Base-by-base conservation (phyloP, 169 alveolate species). In the Plasmodium vivax region DNA sequence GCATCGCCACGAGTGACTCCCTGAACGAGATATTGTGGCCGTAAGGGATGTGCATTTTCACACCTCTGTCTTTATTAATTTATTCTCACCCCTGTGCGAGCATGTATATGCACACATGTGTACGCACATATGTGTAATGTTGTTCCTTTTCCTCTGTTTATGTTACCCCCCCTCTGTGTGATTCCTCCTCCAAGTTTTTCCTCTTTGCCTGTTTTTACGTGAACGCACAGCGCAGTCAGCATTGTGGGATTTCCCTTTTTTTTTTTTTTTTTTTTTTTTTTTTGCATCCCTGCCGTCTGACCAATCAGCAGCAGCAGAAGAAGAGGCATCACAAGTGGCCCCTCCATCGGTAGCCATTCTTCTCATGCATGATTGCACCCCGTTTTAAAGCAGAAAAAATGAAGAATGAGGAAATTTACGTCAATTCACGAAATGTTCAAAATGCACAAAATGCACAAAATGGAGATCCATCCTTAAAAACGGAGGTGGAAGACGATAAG, bases 51-150 rank as follows among this genome's bases (percentile, higher is more conserved):
- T 32, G 54, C 77, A 68, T 68, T 71, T 45, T 84, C 84, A 71
- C 58, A 71, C 77, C 54, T 84, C 51, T 19, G 30, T 72, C 51
- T 84, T 71, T 41, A 45, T 84, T 71, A 84, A 84, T 72, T 71
- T 84, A 27, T 68, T 72, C 47, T 19, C 43, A 32, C 43, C 12
- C 36, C 30, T 0, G 27, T 62, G 75, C 36, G 34, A 19, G 14
- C 14, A 62, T 36, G 36, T n/a, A 27, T 68, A 38, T 10, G 43
- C 8, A 14, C n/a, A 68, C 23, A 68, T 68, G 23, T 68, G 77
- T 68, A 68, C 16, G 12, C 77, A 68, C 77, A 68, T 19, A 3
- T 68, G 77, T 30, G 38, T 68, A 30, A 16, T 68, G 77, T 68
- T 27, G 38, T 68, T 19, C 23, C 77, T 27, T 68, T 23, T 27